These are phyloP conservation scores for Gloeophyllum trabeum DNA, from an alignment of 768 basidiomycete genomes.

Conservation along the genomic window DNA sequence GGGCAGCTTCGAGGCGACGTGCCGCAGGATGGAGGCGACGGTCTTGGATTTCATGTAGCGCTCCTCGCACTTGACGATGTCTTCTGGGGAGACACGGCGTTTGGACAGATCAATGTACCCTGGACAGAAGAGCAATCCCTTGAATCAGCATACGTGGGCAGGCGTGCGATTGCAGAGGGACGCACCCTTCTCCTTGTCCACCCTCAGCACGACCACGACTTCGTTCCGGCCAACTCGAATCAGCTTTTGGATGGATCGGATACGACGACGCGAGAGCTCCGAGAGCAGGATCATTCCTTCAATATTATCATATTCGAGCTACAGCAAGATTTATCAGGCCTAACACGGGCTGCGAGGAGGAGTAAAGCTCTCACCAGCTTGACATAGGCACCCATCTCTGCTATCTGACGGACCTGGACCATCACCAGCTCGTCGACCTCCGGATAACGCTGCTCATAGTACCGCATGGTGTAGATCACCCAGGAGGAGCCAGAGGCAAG, in stretches of 20 bases:
- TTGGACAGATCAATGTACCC: constrained; percentile 99
- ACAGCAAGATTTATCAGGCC: constrained; percentile 3
- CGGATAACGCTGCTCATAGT: constrained; percentile 88
- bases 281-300: constrained; percentile 99
- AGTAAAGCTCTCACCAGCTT: constrained; percentile 63
- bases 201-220: constrained; percentile 93
- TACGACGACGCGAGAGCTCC: constrained; percentile 91
- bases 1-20: constrained; percentile 78
- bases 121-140: constrained; percentile 16
- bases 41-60: constrained; percentile 97
- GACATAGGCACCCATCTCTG: constrained; percentile 99
- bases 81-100: constrained; percentile 94
- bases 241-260: constrained; percentile 94
- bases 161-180: constrained; percentile 2
- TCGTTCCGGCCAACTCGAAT: constrained; percentile 97
- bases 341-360: background rate
- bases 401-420: constrained; percentile 98
- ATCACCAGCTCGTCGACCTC: constrained; percentile 98
- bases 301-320: constrained; percentile 99
- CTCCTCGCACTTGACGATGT: constrained; percentile 98
- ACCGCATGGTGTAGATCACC: constrained; percentile 80
- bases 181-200: constrained; percentile 97
- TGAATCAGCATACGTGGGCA: background rate
- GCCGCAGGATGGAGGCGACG: constrained; percentile 86
- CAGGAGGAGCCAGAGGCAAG: too few species aligned